These are phyloP conservation scores for Xylaria digitata DNA, from an alignment of 2,329 filamentous ascomycete genomes.

Conservation along the genomic window DNA sequence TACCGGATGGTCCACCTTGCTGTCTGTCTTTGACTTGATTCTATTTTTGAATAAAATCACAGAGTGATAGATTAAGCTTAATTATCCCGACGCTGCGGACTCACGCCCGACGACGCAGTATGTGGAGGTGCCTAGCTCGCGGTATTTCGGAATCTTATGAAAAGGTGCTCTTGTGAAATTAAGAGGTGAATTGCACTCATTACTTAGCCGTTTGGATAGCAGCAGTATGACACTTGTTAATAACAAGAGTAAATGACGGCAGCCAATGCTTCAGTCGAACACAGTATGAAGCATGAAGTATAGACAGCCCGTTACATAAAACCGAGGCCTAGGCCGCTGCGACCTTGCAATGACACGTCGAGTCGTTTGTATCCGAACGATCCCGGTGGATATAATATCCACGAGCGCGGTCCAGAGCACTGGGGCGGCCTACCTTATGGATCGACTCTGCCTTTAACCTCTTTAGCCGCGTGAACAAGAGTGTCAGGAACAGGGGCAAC, in stretches of 20 bases:
- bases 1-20: conserved; percentile 27
- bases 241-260: conserved; percentile 15
- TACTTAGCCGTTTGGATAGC: conserved; percentile 14
- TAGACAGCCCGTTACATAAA: conserved; percentile 21
- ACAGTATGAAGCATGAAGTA: conserved; percentile 26
- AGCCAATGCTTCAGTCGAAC: conserved; percentile 3
- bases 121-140: conserved; percentile 3
- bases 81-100: conserved; percentile 40
- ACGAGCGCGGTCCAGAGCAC: conserved; percentile 37
- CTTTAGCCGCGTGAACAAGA: conserved; percentile 47
- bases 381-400: conserved; percentile 34
- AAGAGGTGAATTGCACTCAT: conserved; percentile 17
- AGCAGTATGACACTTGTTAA: conserved; percentile 6
- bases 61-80: conserved; percentile 53
- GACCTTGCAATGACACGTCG: conserved; percentile 27
- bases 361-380: conserved; percentile 41
- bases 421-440: conserved; percentile 38
- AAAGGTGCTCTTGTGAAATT: conserved; percentile 8
- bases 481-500: conserved; percentile 37
- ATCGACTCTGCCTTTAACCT: conserved; percentile 45
- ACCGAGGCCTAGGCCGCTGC: conserved; percentile 34
- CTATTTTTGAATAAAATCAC: conserved; percentile 50
- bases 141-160: conserved; percentile 9
- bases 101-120: background rate
- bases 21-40: conserved; percentile 39